A percentile compares a stretch with the other conserved stretches of the same genome.
Conservation (phyloP, 2,329 filamentous ascomycete genomes). For the Xenoacremonium recifei region DNA sequence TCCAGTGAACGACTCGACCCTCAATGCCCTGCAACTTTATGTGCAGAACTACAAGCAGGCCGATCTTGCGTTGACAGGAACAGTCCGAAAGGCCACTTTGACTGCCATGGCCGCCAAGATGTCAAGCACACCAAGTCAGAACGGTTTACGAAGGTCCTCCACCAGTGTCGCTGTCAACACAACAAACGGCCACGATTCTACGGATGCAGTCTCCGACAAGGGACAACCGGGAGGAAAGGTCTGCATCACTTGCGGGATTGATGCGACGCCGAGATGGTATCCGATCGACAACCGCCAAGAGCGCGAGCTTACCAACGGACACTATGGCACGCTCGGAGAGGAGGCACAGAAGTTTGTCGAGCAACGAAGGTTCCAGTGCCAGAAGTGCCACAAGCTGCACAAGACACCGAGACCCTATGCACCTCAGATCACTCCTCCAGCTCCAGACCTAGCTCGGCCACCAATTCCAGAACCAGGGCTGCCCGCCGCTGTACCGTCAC, state of each 20-base stretch:
- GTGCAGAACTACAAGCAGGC: conserved; percentile 92
- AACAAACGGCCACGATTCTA: conserved; percentile 20
- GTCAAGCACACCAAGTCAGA: conserved; percentile 31
- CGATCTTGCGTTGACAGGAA: conserved; percentile 85
- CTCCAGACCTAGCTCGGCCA: conserved; percentile 6
- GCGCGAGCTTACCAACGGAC: conserved; percentile 51
- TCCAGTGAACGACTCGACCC: conserved; percentile 64
- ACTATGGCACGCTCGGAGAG: conserved; percentile 48
- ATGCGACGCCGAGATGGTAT: conserved; percentile 76
- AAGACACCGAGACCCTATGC: conserved; percentile 38
- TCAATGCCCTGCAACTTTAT: conserved; percentile 82
- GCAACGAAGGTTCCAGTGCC: conserved; percentile 67
- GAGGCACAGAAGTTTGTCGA: conserved; percentile 59
- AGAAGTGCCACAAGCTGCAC: conserved; percentile 66
- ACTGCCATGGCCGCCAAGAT: conserved; percentile 63
- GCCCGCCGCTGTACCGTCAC: conserved; percentile 18
- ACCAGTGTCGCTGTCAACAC: conserved; percentile 40
- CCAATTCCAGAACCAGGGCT: conserved; percentile 15
- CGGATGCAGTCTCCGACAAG: conserved; percentile 24
- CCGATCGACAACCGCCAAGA: conserved; percentile 52
- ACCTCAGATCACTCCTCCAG: conserved; percentile 15
- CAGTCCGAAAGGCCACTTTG: conserved; percentile 86
- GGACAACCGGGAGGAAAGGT: conserved; percentile 48
- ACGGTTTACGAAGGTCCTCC: conserved; percentile 54
- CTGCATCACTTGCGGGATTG: conserved; percentile 64